Base-by-base conservation (phyloP, 202 grass and related monocot species). In the Digitaria exilis region DNA sequence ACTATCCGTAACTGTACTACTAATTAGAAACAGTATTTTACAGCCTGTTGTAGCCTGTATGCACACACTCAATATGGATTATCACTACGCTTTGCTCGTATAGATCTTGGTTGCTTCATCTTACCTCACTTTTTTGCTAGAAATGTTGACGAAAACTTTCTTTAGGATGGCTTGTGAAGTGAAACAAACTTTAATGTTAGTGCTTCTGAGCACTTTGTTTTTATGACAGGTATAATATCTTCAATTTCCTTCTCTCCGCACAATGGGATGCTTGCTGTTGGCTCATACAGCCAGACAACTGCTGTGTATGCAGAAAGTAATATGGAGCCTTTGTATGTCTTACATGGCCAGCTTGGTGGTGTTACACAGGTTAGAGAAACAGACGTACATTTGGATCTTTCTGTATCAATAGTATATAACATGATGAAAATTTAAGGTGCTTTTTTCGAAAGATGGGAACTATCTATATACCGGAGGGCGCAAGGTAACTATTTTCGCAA, bases 391-490 rank as follows among this genome's bases (percentile, higher is more conserved):
- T 73, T 82, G 28, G 15, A 41, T 65, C 29, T 17, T 76, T 34
- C 22, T 50, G 18, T 75, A 72, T 79, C 48, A 71, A 65, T 57
- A 64, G 28, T 5, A 79, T 25, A 45, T 88, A 57, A 79, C 76
- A 67, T 14, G 49, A 41, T 75, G 68, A 60, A 82, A 77, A 57
- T 58, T 67, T 75, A 88, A 97, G 95, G 91, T 94, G 29, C 81
- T 94, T 28, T 98, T 98, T 75, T 96, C 89, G 0, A 96, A 98
- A 92, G 93, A 98, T 87, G 93, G 91, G 58, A 90, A 94, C 68
- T 96, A 96, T 87, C 60, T 98, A 54, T 98, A 96, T 82, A 96
- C 93, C 57, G 93, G 93, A 89, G 96, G 96, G 59, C 81, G 93
- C 75, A 98, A 98, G 96, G 96, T 96, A 88, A 45, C 78, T 86